Conservation (phyloP, 176 grass and related monocot genomes). For the Carex parvula region DNA sequence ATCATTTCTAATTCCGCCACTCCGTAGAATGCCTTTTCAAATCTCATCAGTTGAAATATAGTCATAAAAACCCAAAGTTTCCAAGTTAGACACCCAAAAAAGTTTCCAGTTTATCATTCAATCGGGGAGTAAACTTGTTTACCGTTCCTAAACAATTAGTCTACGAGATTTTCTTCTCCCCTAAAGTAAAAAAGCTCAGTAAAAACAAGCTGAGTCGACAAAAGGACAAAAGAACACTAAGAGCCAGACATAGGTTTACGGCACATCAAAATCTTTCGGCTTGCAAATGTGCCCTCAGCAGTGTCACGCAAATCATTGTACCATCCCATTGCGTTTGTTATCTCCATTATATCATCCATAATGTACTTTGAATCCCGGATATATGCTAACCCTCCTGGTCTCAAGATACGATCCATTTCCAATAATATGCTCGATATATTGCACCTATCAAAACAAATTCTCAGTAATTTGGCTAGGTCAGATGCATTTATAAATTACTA, state of each 20-base stretch:
- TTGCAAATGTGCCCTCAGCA: constrained; percentile 29
- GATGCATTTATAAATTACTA: background rate
- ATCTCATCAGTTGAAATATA: background rate
- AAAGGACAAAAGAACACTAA: constrained; percentile 1
- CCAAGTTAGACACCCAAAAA: background rate
- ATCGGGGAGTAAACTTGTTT: background rate
- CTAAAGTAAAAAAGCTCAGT: background rate
- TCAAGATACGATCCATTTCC: constrained; percentile 42
- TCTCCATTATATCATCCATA: constrained; percentile 38
- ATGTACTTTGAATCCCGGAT: constrained; percentile 36
- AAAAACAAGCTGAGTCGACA: background rate
- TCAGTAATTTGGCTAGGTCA: background rate
- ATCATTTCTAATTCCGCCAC: too few relatives aligned
- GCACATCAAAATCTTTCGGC: constrained; percentile 35
- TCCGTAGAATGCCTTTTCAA: background rate
- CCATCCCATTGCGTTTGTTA: constrained; percentile 37
- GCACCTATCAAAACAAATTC: constrained; percentile 27
- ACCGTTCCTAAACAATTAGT: background rate
- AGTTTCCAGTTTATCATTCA: background rate
- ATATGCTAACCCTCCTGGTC: constrained; percentile 37
- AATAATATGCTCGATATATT: constrained; percentile 32
- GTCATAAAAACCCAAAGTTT: background rate
- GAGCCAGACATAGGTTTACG: constrained; percentile 26
- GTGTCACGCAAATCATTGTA: constrained; percentile 28
- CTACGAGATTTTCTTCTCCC: background rate